These are phyloP conservation scores for Cymbopogon citratus DNA, from an alignment of 176 grass and related monocot species.

Conservation along the genomic window DNA sequence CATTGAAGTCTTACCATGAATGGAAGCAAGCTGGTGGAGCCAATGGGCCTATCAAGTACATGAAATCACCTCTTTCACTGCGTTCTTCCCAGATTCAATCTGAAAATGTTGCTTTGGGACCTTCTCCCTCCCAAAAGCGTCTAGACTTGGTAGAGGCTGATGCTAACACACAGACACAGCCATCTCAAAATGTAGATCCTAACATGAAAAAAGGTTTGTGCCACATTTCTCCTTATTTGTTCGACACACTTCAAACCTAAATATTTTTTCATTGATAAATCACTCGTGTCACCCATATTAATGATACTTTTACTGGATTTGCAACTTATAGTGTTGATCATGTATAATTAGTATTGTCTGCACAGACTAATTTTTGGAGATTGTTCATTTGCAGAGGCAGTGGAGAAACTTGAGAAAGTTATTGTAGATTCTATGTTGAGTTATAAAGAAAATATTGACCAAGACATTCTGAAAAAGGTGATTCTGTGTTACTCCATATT, in stretches of 20 bases:
- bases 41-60: slow-evolving; percentile 41
- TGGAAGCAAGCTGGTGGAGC: slow-evolving; percentile 35
- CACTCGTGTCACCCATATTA: not conserved
- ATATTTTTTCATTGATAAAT: not conserved
- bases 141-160: slow-evolving; percentile 39
- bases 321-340: not conserved
- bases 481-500: not conserved
- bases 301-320: slow-evolving; percentile 9
- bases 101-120: slow-evolving; percentile 25
- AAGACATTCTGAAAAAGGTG: slow-evolving; percentile 45
- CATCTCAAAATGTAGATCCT: slow-evolving; percentile 29
- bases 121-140: slow-evolving; percentile 26
- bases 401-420: slow-evolving; percentile 58
- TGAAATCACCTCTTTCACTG: slow-evolving; percentile 67
- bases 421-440: slow-evolving; percentile 60
- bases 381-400: slow-evolving; percentile 54
- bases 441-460: slow-evolving; percentile 70
- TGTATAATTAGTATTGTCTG: not conserved
- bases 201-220: slow-evolving; percentile 47
- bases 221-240: not conserved
- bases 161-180: slow-evolving; percentile 27
- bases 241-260: not conserved
- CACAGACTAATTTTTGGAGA: not conserved
- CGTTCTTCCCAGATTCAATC: slow-evolving; percentile 28
- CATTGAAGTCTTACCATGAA: slow-evolving; percentile 71